These are phyloP conservation scores for Cornus suecica DNA, from an alignment of 148 eudicot species.

Conservation along the genomic window DNA sequence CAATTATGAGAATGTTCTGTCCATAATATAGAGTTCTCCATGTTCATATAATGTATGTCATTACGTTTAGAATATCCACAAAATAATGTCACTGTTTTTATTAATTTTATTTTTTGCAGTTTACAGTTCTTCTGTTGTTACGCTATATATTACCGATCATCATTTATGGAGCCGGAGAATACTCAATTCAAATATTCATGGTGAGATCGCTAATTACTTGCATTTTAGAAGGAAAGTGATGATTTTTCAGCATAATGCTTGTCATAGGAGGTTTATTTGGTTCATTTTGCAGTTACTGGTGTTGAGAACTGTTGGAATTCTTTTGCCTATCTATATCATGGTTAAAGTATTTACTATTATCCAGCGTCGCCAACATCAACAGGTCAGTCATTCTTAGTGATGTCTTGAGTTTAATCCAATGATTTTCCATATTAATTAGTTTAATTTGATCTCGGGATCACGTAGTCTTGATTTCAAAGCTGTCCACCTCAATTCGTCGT, in stretches of 20 bases:
- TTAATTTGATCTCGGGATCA: neutral
- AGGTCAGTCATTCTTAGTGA: constrained; percentile 32
- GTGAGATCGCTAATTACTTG: constrained; percentile 22
- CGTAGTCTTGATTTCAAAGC: neutral
- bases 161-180: constrained; percentile 46
- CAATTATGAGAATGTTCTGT: too few relatives aligned
- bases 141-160: constrained; percentile 66
- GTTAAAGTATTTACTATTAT: constrained; percentile 43
- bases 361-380: constrained; percentile 44
- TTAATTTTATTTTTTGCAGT: constrained; percentile 31
- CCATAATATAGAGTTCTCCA: too few relatives aligned
- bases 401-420: neutral
- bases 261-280: neutral
- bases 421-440: neutral
- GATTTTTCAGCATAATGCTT: neutral
- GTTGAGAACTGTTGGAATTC: constrained; percentile 56
- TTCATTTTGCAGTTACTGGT: constrained; percentile 47
- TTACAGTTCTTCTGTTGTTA: constrained; percentile 53
- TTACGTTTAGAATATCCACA: too few relatives aligned
- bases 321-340: constrained; percentile 57
- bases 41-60: too few relatives aligned
- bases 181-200: constrained; percentile 44
- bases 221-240: neutral
- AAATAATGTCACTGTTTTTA: constrained; percentile 35
- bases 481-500: too few relatives aligned